Evolutionary conservation across 108 stramenopile genomes (phyloP).

Genomic region (Ochromonas danica): DNA sequence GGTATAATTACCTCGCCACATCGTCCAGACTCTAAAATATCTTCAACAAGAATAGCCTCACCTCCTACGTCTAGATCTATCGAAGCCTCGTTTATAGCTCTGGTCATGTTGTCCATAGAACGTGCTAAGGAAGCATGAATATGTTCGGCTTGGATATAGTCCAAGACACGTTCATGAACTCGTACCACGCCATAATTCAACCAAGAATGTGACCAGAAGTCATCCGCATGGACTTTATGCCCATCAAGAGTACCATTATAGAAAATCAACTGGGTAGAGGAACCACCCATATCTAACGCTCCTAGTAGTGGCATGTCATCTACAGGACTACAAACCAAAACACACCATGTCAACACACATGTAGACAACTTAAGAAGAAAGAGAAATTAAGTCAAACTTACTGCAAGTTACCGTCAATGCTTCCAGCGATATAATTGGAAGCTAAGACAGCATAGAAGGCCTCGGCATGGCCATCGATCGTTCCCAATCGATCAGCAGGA

Average conservation of each 20-base stretch:
- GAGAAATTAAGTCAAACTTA: slow-evolving; percentile 12
- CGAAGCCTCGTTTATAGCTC: not conserved
- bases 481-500: slow-evolving; percentile 40
- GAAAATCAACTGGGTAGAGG: slow-evolving; percentile 42
- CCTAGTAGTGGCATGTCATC: slow-evolving; percentile 27
- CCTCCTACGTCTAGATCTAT: too few relatives aligned
- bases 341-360: not conserved
- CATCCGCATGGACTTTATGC: not conserved
- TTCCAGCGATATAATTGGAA: slow-evolving; percentile 46
- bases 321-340: not conserved
- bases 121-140: not conserved
- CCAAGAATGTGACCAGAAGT: slow-evolving; percentile 53
- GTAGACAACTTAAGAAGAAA: not conserved
- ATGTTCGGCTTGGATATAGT: not conserved
- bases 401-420: slow-evolving; percentile 49
- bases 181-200: slow-evolving; percentile 48
- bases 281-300: slow-evolving; percentile 42
- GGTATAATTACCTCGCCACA: slow-evolving; percentile 20
- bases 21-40: not conserved
- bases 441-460: slow-evolving; percentile 51
- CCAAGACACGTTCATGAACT: slow-evolving; percentile 44
- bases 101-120: not conserved
- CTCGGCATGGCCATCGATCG: slow-evolving; percentile 45
- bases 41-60: too few relatives aligned
- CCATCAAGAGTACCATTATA: not conserved